Evolutionary conservation across 2,329 filamentous ascomycete genomes (phyloP).

Genomic region (Magnaporthiopsis incrustans): DNA sequence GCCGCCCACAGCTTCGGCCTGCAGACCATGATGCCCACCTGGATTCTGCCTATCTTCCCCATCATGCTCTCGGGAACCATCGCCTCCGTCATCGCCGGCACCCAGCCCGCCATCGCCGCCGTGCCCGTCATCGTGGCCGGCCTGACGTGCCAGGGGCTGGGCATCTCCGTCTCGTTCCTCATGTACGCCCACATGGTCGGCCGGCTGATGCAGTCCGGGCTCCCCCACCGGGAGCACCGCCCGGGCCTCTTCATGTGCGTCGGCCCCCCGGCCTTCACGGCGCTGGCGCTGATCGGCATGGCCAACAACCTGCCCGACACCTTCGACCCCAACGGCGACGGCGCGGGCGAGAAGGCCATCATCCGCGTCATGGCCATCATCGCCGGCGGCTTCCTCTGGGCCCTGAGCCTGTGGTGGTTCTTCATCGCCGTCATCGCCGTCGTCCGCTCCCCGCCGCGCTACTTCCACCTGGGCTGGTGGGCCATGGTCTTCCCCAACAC

Average conservation of each 20-base stretch:
- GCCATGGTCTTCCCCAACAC: conserved; percentile 60
- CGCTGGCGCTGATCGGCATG: conserved; percentile 26
- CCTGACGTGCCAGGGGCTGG: conserved; percentile 52
- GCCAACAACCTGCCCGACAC: conserved; percentile 25
- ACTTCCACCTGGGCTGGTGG: conserved; percentile 47
- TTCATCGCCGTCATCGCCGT: conserved; percentile 35
- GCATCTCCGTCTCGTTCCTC: conserved; percentile 48
- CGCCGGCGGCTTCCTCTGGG: conserved; percentile 44
- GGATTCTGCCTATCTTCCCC: conserved; percentile 56
- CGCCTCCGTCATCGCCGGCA: conserved; percentile 40
- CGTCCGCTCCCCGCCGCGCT: conserved; percentile 24
- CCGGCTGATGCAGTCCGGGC: conserved; percentile 45
- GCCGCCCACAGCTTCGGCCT: conserved; percentile 30
- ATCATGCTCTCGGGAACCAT: conserved; percentile 56
- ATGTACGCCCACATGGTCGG: conserved; percentile 38
- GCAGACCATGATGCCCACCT: conserved; percentile 50
- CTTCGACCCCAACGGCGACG: conserved; percentile 7
- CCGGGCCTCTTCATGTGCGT: conserved; percentile 59
- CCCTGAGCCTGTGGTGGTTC: conserved; percentile 47
- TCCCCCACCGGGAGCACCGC: conserved; percentile 40
- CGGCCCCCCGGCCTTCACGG: conserved; percentile 44
- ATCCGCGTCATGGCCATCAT: conserved; percentile 13
- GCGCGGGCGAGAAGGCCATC: conserved; percentile 13
- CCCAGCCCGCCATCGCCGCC: conserved; percentile 37
- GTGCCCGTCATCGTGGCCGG: conserved; percentile 49